Percentiles rank a stretch among this genome's conserved stretches.
Conservation (phyloP, 2,329 filamentous ascomycete species). For the Colletotrichum spaethianum region DNA sequence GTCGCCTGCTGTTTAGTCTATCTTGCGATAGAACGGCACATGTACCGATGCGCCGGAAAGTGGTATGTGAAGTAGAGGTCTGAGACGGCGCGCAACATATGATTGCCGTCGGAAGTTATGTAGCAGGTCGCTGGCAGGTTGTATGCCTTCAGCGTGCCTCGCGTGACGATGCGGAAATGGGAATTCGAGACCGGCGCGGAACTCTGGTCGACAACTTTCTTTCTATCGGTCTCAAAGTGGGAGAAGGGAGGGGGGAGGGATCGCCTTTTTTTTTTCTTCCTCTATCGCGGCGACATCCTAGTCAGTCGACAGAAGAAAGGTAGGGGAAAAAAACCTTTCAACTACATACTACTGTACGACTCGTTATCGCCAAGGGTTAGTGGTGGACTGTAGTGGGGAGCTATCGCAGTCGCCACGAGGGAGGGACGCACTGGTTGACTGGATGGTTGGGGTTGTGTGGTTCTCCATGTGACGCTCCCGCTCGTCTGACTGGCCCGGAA, state of each 20-base stretch:
- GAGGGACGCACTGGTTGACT: background rate
- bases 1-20: constrained; percentile 70
- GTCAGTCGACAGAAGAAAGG: constrained; percentile 13
- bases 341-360: too few relatives aligned
- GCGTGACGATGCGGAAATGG: constrained; percentile 12
- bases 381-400: constrained; percentile 29
- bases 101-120: constrained; percentile 10
- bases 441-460: background rate
- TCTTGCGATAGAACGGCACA: constrained; percentile 57
- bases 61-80: constrained; percentile 38
- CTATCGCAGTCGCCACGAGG: constrained; percentile 33
- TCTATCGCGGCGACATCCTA: constrained; percentile 32
- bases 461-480: constrained; percentile 35
- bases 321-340: constrained; percentile 26
- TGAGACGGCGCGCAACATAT: constrained; percentile 35
- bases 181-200: constrained; percentile 13
- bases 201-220: constrained; percentile 8
- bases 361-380: constrained; percentile 17
- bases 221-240: constrained; percentile 13
- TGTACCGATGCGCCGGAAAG: constrained; percentile 55
- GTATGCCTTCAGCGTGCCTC: background rate
- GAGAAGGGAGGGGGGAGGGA: constrained; percentile 5
- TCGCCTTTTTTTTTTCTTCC: background rate
- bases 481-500: constrained; percentile 25
- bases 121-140: background rate